Conservation (phyloP, 352 stramenopile species). For the Aphanomyces astaci region DNA sequence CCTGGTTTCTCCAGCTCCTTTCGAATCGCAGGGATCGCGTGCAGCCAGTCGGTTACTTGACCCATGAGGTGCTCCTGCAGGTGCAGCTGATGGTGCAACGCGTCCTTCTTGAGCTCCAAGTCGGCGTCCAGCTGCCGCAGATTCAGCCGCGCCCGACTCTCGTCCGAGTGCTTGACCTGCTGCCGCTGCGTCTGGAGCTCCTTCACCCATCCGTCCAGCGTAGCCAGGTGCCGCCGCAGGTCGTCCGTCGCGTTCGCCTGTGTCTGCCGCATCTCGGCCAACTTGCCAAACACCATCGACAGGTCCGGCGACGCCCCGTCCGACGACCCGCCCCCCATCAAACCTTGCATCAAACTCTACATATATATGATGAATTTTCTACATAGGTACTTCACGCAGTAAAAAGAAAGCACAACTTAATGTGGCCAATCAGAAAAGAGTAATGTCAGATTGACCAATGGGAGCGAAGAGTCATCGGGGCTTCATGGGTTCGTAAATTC, state of each 20-base stretch:
- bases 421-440: no score
- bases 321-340: neutral
- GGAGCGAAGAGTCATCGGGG: no score
- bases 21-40: slow-evolving; percentile 48
- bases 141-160: slow-evolving; percentile 50
- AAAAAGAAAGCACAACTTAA: no score
- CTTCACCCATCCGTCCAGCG: slow-evolving; percentile 32
- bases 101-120: slow-evolving; percentile 57
- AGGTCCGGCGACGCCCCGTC: slow-evolving; percentile 42
- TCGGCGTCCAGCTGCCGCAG: slow-evolving; percentile 46
- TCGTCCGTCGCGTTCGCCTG: slow-evolving; percentile 52
- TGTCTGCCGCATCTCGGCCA: slow-evolving; percentile 51
- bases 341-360: slow-evolving; percentile 16
- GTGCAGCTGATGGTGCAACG: slow-evolving; percentile 56
- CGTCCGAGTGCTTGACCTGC: slow-evolving; percentile 37
- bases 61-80: slow-evolving; percentile 60
- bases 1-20: slow-evolving; percentile 37
- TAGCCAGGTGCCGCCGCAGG: slow-evolving; percentile 44
- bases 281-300: slow-evolving; percentile 75
- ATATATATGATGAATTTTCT: slow-evolving; percentile 3
- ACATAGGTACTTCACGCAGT: no score
- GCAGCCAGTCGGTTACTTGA: slow-evolving; percentile 57
- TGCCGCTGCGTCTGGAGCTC: slow-evolving; percentile 49
- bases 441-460: no score
- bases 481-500: no score